phyloP scores from a whole-genome alignment of 352 stramenopile species.

The Achlya hypogyna region DNA sequence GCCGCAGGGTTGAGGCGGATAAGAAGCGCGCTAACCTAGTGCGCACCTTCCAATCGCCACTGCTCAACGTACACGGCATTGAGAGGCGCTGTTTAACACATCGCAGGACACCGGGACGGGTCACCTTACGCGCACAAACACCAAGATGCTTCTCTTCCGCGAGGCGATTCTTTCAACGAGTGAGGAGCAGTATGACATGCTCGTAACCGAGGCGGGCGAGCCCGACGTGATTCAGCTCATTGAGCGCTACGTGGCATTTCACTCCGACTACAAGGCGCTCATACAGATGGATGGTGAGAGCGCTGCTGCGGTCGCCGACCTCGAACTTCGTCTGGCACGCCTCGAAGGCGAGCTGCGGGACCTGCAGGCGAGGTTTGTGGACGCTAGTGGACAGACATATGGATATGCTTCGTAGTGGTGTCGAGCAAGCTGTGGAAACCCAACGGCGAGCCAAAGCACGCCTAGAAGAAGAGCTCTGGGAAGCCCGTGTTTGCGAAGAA shows the following conservation, averaged over 20 bases:
- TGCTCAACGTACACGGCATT: background rate
- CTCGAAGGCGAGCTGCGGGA: slow-evolving; percentile 3
- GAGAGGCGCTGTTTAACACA: background rate
- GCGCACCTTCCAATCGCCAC: background rate
- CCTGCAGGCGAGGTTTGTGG: background rate
- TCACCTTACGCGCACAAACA: slow-evolving; percentile 3
- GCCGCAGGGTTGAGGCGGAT: slow-evolving; percentile 20
- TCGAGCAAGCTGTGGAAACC: slow-evolving; percentile 2
- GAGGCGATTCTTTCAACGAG: slow-evolving; percentile 54
- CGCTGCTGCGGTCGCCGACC: slow-evolving; percentile 21
- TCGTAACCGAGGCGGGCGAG: slow-evolving; percentile 42
- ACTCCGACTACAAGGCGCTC: slow-evolving; percentile 28
- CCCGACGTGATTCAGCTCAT: slow-evolving; percentile 38
- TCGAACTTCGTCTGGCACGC: slow-evolving; percentile 17
- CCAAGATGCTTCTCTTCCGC: slow-evolving; percentile 19
- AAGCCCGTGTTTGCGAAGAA: slow-evolving; percentile 1
- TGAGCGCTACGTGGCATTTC: slow-evolving; percentile 36
- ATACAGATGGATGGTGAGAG: slow-evolving; percentile 45
- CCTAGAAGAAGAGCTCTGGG: slow-evolving; percentile 16
- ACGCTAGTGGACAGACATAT: background rate
- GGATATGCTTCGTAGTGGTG: background rate
- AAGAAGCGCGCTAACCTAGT: slow-evolving; percentile 5
- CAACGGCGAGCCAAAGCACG: slow-evolving; percentile 8
- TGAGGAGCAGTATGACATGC: slow-evolving; percentile 45
- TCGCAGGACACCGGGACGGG: slow-evolving; percentile 25